Base-by-base conservation (phyloP, 768 basidiomycete genomes). In the Aureoboletus auriporus region DNA sequence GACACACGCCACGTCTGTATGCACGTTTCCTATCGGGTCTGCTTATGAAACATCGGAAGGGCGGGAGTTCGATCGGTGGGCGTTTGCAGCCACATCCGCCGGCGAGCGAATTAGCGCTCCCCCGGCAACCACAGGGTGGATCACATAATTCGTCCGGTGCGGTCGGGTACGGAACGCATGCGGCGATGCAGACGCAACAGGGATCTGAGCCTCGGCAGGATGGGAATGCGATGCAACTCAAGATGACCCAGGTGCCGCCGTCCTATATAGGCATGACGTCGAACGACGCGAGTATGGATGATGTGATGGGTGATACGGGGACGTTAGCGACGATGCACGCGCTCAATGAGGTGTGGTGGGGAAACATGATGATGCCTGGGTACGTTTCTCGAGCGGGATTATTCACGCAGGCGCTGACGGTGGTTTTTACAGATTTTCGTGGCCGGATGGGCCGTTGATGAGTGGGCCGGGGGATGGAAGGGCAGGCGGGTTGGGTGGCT, bases 361-460 rank as follows among this genome's bases (percentile, higher is more conserved):
- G 75, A 38, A 85, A 78, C 42, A 84, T 88, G 82, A 85, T 89
- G 86, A 86, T 90, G 84, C 88, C 88, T 33, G 88, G 88, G 83
- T 54, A 1, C 36, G 44, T 47, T 13, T 27, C 27, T 42, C 5
- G 20, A 23, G 20, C 20, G 20, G 20, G 20, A 23, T 23, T 23
- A 4, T 23, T 23, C 20, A 23, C 20, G 4, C 20, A 23, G 20
- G 20, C 20, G 20, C 20, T 23, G 20, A 23, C 20, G 20, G 20
- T 23, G 20, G 20, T 23, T 23, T 23, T 23, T 2, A 23, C 33
- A 67, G 66, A 26, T 67, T 67, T 42, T 68, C 66, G 3, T 67
- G 66, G 66, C 64, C 66, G 0, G 66, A 67, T 1, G 57, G 43
- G 7, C 60, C 67, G 13, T 11, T 61, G 1, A 57, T 65, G 58